Conservation (phyloP, 345 rosid genomes). For the Brassica incana region DNA sequence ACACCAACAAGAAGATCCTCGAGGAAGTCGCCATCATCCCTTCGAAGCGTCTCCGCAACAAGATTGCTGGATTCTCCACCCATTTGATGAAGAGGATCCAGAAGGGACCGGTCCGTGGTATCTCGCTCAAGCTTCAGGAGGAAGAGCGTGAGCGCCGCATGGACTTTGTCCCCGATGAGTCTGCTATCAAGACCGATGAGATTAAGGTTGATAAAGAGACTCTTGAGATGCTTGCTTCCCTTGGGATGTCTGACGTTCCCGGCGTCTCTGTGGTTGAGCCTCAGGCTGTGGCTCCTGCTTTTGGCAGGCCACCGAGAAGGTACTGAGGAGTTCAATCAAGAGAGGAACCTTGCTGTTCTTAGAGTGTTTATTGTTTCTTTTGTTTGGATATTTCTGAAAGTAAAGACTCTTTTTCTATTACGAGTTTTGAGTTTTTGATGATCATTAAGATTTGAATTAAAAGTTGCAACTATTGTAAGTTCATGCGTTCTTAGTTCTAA, state of each 20-base stretch:
- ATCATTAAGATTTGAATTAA: neutral
- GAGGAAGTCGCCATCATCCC: slow-evolving; percentile 88
- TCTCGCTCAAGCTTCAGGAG: slow-evolving; percentile 81
- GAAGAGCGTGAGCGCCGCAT: slow-evolving; percentile 90
- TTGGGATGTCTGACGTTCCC: slow-evolving; percentile 68
- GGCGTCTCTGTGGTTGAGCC: slow-evolving; percentile 63
- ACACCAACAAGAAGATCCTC: slow-evolving; percentile 84
- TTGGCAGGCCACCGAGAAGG: slow-evolving; percentile 46
- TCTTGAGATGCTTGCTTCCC: slow-evolving; percentile 70
- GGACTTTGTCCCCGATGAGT: slow-evolving; percentile 89
- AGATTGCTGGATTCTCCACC: slow-evolving; percentile 89
- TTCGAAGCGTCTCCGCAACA: slow-evolving; percentile 82
- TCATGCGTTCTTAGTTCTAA: neutral
- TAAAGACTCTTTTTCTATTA: neutral
- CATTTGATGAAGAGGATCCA: slow-evolving; percentile 71
- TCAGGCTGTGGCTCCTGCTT: slow-evolving; percentile 36
- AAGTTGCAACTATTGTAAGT: neutral
- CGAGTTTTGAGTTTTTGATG: neutral
- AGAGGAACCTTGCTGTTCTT: slow-evolving; percentile 16
- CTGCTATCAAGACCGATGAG: slow-evolving; percentile 62
- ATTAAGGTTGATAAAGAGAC: slow-evolving; percentile 79
- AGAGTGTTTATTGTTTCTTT: slow-evolving; percentile 19
- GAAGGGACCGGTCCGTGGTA: slow-evolving; percentile 87
- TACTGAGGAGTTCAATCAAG: slow-evolving; percentile 12
- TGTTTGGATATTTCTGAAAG: neutral